These are phyloP conservation scores for Aspergillus ochraceoroseus DNA, from an alignment of 2,329 filamentous ascomycete genomes.

Conservation along the genomic window DNA sequence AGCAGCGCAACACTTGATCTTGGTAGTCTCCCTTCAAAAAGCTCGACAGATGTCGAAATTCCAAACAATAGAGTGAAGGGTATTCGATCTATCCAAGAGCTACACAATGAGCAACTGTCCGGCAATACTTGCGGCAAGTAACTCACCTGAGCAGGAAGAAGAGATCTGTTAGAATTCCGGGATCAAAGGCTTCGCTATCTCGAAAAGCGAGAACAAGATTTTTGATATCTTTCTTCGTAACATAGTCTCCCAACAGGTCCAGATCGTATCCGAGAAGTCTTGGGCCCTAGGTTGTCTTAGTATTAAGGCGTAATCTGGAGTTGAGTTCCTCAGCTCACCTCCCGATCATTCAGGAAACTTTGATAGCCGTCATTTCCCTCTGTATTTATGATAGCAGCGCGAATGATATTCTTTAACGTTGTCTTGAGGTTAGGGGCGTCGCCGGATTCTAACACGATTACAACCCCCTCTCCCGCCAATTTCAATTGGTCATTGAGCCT, in stretches of 20 bases:
- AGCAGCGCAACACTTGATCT: constrained; percentile 50
- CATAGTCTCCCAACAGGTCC: constrained; percentile 43
- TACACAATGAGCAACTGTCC: constrained; percentile 30
- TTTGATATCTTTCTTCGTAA: constrained; percentile 34
- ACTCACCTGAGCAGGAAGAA: constrained; percentile 47
- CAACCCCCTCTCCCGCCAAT: constrained; percentile 30
- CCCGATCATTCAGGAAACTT: constrained; percentile 36
- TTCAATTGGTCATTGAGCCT: constrained; percentile 36
- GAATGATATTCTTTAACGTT: constrained; percentile 45
- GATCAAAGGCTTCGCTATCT: constrained; percentile 48
- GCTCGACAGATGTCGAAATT: constrained; percentile 59
- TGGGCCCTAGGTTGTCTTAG: constrained; percentile 29
- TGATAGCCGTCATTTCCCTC: constrained; percentile 40
- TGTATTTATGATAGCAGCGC: constrained; percentile 37
- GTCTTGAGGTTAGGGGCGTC: constrained; percentile 46
- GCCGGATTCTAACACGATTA: constrained; percentile 43
- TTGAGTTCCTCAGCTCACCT: constrained; percentile 26
- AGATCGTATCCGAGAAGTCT: constrained; percentile 46
- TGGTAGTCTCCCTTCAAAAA: constrained; percentile 56
- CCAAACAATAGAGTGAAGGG: constrained; percentile 57
- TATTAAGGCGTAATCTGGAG: not conserved
- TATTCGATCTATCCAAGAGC: constrained; percentile 58
- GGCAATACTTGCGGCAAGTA: not conserved
- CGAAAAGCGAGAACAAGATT: constrained; percentile 43
- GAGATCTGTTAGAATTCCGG: constrained; percentile 42